Percentiles rank a stretch among this genome's conserved stretches.
These are phyloP conservation scores for Leccinum colubrinum DNA, from an alignment of 1,284 basidiomycete species.

Conservation along the genomic window DNA sequence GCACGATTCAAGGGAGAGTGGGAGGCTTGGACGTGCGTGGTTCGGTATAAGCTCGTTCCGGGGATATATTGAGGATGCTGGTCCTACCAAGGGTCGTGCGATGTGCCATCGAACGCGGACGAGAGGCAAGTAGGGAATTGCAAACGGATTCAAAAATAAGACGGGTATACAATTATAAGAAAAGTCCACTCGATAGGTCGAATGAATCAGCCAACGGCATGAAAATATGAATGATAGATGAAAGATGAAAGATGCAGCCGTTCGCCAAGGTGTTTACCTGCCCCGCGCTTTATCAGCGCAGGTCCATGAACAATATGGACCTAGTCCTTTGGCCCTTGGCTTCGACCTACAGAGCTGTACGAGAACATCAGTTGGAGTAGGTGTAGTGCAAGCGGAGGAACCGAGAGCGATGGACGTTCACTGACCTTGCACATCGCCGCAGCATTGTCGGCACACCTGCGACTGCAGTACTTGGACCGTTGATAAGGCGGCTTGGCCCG, in stretches of 20 bases:
- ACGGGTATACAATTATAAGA: slow-evolving; percentile 1
- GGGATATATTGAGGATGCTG: slow-evolving; percentile 19
- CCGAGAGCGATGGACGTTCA: background rate
- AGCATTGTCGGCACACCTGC: slow-evolving; percentile 53
- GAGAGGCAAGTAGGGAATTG: background rate
- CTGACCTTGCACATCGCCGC: slow-evolving; percentile 28
- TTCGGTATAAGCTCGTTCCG: slow-evolving; percentile 21
- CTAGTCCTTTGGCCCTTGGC: slow-evolving; percentile 11
- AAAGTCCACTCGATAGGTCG: background rate
- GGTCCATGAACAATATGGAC: slow-evolving; percentile 20
- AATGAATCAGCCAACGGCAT: slow-evolving; percentile 7
- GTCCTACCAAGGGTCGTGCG: background rate
- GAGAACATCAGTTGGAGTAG: background rate
- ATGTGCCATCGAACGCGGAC: background rate
- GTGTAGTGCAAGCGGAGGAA: background rate
- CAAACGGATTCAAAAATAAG: background rate
- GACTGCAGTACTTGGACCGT: slow-evolving; percentile 53
- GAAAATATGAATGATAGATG: background rate
- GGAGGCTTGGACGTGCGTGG: slow-evolving; percentile 17
- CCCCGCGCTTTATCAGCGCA: slow-evolving; percentile 21
- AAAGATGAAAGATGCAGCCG: background rate
- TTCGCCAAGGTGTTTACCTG: slow-evolving; percentile 6
- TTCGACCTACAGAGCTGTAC: slow-evolving; percentile 19
- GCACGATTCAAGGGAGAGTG: slow-evolving; percentile 21
- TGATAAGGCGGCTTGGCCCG: slow-evolving; percentile 50